A percentile compares a stretch with the other conserved stretches of the same genome.
phyloP scores from a whole-genome alignment of 2,329 filamentous ascomycete genomes.

The Hypoxylon sp. region DNA sequence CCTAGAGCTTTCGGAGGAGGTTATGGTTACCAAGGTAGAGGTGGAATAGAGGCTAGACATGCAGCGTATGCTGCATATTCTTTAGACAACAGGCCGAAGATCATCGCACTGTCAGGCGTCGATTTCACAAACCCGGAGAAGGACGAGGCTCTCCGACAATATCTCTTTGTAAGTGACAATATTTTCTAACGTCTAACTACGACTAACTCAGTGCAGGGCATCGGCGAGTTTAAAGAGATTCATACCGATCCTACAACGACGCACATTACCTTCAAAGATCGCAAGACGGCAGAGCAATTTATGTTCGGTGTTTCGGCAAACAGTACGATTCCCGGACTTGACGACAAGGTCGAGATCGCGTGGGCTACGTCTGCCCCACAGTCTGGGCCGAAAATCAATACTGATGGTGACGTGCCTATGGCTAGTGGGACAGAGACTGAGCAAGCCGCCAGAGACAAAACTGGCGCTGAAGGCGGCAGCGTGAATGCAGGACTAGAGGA shows the following conservation, averaged over 20 bases:
- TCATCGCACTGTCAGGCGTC: slow-evolving; percentile 74
- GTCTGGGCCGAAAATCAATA: slow-evolving; percentile 34
- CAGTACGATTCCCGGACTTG: slow-evolving; percentile 72
- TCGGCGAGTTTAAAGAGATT: slow-evolving; percentile 74
- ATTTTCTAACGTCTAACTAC: slow-evolving; percentile 19
- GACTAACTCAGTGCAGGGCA: slow-evolving; percentile 63
- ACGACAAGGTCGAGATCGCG: slow-evolving; percentile 73
- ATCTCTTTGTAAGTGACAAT: slow-evolving; percentile 72
- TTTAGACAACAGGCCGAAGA: slow-evolving; percentile 82
- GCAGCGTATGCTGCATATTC: slow-evolving; percentile 74
- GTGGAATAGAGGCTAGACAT: slow-evolving; percentile 56
- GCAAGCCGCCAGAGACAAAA: slow-evolving; percentile 44
- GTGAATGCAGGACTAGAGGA: slow-evolving; percentile 49
- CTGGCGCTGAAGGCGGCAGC: slow-evolving; percentile 37
- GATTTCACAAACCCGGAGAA: slow-evolving; percentile 74
- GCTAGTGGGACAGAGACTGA: slow-evolving; percentile 47
- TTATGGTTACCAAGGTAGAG: slow-evolving; percentile 63
- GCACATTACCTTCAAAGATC: slow-evolving; percentile 75
- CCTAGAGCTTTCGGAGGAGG: slow-evolving; percentile 60
- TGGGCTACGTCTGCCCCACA: slow-evolving; percentile 67
- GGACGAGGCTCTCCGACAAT: slow-evolving; percentile 79
- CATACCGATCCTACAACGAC: slow-evolving; percentile 64
- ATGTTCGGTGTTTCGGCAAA: slow-evolving; percentile 67
- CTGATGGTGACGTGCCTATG: slow-evolving; percentile 46
- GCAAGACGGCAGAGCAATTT: slow-evolving; percentile 79